These are phyloP conservation scores for Petunia axillaris DNA, from an alignment of 257 asterid species.

Conservation along the genomic window DNA sequence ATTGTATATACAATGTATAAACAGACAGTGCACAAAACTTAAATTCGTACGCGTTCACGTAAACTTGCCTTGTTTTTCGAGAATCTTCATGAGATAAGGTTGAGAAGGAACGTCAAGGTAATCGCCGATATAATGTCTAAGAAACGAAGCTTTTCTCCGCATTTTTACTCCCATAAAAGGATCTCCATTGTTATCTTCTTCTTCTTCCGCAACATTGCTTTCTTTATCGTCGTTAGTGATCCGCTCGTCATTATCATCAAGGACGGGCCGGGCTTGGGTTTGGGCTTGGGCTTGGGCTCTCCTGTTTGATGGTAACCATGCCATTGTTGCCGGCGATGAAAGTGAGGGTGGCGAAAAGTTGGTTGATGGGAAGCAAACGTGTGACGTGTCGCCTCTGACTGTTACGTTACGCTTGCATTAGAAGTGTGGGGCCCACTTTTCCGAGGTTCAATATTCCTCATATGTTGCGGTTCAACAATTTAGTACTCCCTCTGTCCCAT, in stretches of 20 bases:
- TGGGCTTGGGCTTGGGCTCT: slow-evolving; percentile 3
- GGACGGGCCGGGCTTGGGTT: slow-evolving; percentile 36
- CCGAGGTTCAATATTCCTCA: neutral
- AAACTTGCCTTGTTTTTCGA: slow-evolving; percentile 72
- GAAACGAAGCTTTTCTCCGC: slow-evolving; percentile 55
- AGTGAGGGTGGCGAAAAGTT: slow-evolving; percentile 4
- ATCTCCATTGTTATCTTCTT: slow-evolving; percentile 50
- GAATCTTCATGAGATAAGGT: slow-evolving; percentile 77
- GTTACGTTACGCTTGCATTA: neutral
- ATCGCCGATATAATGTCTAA: slow-evolving; percentile 56
- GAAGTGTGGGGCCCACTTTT: neutral
- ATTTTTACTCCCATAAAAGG: slow-evolving; percentile 57
- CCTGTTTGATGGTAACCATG: slow-evolving; percentile 47
- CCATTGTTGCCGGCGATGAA: slow-evolving; percentile 39
- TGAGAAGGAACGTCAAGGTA: slow-evolving; percentile 76
- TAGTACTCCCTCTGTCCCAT: too few species aligned
- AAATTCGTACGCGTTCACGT: neutral
- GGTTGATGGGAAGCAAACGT: neutral
- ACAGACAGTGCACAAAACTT: neutral
- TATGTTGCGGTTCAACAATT: too few species aligned
- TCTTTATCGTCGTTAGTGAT: slow-evolving; percentile 33
- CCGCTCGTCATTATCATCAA: slow-evolving; percentile 38
- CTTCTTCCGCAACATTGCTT: slow-evolving; percentile 52
- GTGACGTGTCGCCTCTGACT: neutral
- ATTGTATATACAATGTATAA: neutral